phyloP scores from a whole-genome alignment of 495 filamentous ascomycete species.

The Penicillium herquei region DNA sequence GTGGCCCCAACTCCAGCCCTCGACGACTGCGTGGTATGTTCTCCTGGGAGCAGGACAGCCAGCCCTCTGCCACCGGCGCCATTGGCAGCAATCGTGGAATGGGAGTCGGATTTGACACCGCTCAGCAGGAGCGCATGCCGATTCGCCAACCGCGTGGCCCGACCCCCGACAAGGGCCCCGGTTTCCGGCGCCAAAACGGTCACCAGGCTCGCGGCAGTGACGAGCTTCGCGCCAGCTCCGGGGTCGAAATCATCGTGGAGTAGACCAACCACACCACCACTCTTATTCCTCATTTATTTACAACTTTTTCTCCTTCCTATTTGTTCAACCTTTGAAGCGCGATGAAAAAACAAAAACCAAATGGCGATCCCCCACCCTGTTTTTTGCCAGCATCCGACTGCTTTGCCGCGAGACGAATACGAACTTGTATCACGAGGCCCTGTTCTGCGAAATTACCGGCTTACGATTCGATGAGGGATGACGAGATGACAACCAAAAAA shows the following conservation, averaged over 20 bases:
- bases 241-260: slow-evolving; percentile 58
- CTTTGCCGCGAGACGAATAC: slow-evolving; percentile 48
- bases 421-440: slow-evolving; percentile 49
- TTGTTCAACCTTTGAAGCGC: not conserved
- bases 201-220: slow-evolving; percentile 81
- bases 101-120: slow-evolving; percentile 62
- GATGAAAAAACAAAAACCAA: slow-evolving; percentile 20
- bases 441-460: slow-evolving; percentile 44
- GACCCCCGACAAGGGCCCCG: slow-evolving; percentile 69
- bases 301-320: not conserved
- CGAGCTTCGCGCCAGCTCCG: slow-evolving; percentile 60
- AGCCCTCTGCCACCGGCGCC: slow-evolving; percentile 59
- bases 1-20: slow-evolving; percentile 56
- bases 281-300: not conserved
- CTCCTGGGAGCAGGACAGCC: slow-evolving; percentile 63
- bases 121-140: slow-evolving; percentile 64
- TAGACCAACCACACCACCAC: slow-evolving; percentile 27
- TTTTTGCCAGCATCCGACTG: slow-evolving; percentile 41
- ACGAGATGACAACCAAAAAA: slow-evolving; percentile 53
- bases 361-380: slow-evolving; percentile 20
- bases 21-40: slow-evolving; percentile 62
- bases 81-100: slow-evolving; percentile 85
- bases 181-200: slow-evolving; percentile 77
- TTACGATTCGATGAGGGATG: slow-evolving; percentile 59
- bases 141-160: slow-evolving; percentile 84